Evolutionary conservation across 2,329 filamentous ascomycete species (phyloP), one percentile per base, ranked within the genome.

Genomic region (Alternaria postmessia): DNA sequence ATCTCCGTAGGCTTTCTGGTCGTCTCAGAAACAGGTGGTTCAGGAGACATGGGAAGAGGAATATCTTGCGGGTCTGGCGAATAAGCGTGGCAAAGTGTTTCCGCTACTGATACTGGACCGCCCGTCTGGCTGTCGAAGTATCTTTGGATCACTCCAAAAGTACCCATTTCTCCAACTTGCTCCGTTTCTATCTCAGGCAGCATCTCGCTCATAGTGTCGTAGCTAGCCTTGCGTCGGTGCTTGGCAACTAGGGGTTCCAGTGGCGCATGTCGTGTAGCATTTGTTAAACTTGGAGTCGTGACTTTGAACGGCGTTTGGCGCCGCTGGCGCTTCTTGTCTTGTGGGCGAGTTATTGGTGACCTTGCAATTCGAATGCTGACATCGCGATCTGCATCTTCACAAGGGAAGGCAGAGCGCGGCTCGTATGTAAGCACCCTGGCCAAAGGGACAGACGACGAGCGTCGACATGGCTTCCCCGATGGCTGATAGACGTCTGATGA

Each of bases 221-320:
- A 61, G 8, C 64, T 66, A 26, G 57, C 65, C 54, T 72, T 59
- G 24, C 69, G 69, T 44, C 64, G 66, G 58, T 76, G 70, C 32
- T 67, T 63, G 6, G 67, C 65, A 30, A 74, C 69, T 58, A 62
- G 67, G 16, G 72, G 72, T 30, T 76, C 72, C 18, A 76, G 46
- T 47, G 71, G 71, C 44, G 70, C 65, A 55, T 74, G 63, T 30
- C 66, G 66, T 56, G 57, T 46, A 7, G 36, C 12, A 36, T 36
- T 54, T 3, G 59, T 62, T 8, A 54, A 22, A n/a, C 42, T 46
- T 24, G 64, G 57, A 43, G 42, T 46, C 5, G 55, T 38, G 8
- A 70, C 36, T 57, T 66, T 71, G 56, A 67, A 73, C 8, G 74
- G 72, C 14, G 69, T 73, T 49, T 75, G 72, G 14, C 71, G 66